Evolutionary conservation across 2,329 filamentous ascomycete species (phyloP), one percentile per base, ranked within the genome.

Genomic region (Cladophialophora bantiana): DNA sequence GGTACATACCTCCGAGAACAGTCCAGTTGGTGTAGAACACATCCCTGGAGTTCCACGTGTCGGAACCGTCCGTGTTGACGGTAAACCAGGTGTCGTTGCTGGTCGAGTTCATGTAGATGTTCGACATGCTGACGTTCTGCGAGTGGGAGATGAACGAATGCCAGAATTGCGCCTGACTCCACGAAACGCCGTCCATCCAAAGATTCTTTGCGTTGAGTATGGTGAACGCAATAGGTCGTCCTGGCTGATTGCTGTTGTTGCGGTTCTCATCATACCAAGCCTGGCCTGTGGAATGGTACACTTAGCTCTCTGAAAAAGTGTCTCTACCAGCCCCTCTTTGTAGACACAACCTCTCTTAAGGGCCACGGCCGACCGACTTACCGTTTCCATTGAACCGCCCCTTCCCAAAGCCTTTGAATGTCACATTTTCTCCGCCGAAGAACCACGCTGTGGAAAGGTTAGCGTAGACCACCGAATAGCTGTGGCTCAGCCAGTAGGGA

Each of bases 381-480:
- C 59, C 88, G 64, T 87, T 88, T 15, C 89, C 89, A 72, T 90
- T 84, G 7, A 90, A 76, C 9, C 82, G 86, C 52, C 87, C 86
- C 15, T 54, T 35, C n/a, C 85, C 86, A 26, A 59, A 58, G 0
- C 89, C 90, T 68, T 89, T 91, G 54, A 92, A 83, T 65, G 90
- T 88, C 10, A 92, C 86, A 76, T 86, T 88, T 20, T 83, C 79
- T 35, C 89, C 89, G 48, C 89, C 88, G 42, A 89, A 82, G 74
- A 88, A 84, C 82, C 88, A 90, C 80, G 90, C 90, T 1, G 86
- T 86, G 0, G 86, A 88, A 4, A 85, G 84, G 68, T 90, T 90
- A 72, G 91, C 89, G 78, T 86, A 92, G 5, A 79, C 80, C 32
- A 88, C 87, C 63, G 84, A 83, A 81, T 90, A 91, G 50, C 83